These are phyloP conservation scores for Tilletia indica DNA, from an alignment of 1,284 basidiomycete genomes.

Conservation along the genomic window DNA sequence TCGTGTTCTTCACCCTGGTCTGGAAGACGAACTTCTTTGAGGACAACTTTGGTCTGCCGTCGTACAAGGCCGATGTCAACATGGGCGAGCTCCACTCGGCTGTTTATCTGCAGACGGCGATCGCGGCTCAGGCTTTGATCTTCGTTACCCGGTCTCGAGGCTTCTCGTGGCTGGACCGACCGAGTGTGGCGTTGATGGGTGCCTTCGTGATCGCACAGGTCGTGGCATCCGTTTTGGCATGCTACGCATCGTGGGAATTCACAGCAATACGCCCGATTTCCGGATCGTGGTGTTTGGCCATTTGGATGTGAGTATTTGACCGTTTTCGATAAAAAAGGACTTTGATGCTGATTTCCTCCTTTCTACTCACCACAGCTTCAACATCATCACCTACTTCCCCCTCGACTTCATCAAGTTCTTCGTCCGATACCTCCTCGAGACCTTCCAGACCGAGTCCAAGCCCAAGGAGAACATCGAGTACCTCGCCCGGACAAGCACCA, in stretches of 20 bases:
- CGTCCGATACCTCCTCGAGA: slow-evolving; percentile 88
- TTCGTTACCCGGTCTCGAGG: slow-evolving; percentile 94
- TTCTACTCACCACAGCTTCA: slow-evolving; percentile 44
- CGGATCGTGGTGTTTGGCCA: slow-evolving; percentile 89
- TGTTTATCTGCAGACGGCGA: slow-evolving; percentile 86
- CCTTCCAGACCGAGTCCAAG: slow-evolving; percentile 28
- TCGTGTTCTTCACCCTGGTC: slow-evolving; percentile 68
- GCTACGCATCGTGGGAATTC: too few species aligned
- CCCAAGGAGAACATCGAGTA: slow-evolving; percentile 8
- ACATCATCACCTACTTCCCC: slow-evolving; percentile 91
- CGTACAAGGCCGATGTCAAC: slow-evolving; percentile 58
- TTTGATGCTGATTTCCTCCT: too few species aligned
- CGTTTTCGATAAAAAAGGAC: too few species aligned
- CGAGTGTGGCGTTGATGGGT: slow-evolving; percentile 79
- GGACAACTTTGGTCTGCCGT: slow-evolving; percentile 73
- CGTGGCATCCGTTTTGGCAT: slow-evolving; percentile 90
- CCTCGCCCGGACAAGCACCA: background rate
- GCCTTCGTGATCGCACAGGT: slow-evolving; percentile 92
- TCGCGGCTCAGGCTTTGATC: slow-evolving; percentile 96
- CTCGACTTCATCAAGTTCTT: slow-evolving; percentile 93
- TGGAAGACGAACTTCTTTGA: slow-evolving; percentile 86
- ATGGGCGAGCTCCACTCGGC: slow-evolving; percentile 63
- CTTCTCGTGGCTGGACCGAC: slow-evolving; percentile 98
- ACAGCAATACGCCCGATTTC: slow-evolving; percentile 21
- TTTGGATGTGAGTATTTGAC: slow-evolving; percentile 62